Evolutionary conservation across 2,329 filamentous ascomycete species (phyloP).

Genomic region (Epichloe amarillans): DNA sequence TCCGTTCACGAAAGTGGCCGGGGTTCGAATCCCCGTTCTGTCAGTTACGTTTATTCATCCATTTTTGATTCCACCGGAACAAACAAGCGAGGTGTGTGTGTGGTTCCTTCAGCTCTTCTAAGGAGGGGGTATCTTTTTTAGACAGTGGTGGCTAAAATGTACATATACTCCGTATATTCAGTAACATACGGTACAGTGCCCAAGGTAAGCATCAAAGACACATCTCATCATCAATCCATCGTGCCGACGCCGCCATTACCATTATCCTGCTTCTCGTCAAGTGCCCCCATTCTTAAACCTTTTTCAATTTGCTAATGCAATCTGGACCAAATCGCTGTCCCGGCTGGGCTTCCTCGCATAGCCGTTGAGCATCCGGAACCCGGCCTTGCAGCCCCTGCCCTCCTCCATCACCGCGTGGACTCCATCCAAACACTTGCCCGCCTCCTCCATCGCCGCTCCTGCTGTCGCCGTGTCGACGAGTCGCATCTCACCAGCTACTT

Average conservation of each 20-base stretch:
- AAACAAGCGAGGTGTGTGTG: accelerated
- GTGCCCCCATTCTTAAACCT: neutral
- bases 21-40: slow-evolving; percentile 15
- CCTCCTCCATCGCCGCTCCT: slow-evolving; percentile 38
- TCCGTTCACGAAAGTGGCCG: slow-evolving; percentile 15
- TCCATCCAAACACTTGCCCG: slow-evolving; percentile 45
- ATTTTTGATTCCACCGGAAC: too few relatives aligned
- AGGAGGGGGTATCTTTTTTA: accelerated
- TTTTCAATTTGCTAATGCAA: slow-evolving; percentile 16
- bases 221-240: neutral
- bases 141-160: too few relatives aligned
- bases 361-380: slow-evolving; percentile 48
- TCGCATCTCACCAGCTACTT: slow-evolving; percentile 50
- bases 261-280: neutral
- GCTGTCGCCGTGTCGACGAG: slow-evolving; percentile 39
- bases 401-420: slow-evolving; percentile 51
- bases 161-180: too few relatives aligned
- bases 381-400: slow-evolving; percentile 43
- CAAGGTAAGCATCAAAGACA: neutral
- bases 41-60: neutral
- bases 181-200: neutral
- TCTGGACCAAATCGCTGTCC: slow-evolving; percentile 24
- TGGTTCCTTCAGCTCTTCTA: too few relatives aligned
- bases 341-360: slow-evolving; percentile 49
- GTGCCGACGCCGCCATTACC: neutral